Base-by-base conservation (phyloP, 495 filamentous ascomycete genomes). In the Trichocladium antarcticum region DNA sequence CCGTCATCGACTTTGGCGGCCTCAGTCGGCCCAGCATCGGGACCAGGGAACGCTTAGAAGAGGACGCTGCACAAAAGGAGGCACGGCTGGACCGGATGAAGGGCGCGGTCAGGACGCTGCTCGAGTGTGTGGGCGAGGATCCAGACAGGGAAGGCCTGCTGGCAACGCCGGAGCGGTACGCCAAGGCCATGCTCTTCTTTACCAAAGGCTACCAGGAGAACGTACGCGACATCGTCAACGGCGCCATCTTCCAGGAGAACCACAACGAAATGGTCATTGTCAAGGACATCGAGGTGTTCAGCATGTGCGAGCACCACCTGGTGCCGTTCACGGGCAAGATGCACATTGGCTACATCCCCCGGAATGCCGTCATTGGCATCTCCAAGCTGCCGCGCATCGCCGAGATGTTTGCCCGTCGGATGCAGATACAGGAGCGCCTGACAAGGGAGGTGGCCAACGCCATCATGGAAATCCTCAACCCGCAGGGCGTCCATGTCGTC, bases 151-250 rank as follows among this genome's bases (percentile, higher is more conserved):
- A 95, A 60, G 92, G 92, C 6, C 72, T 98, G 21, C 75, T 84
- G 2, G 84, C 81, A 35, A 98, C 92, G 1, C 92, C 93, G 2
- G 80, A 85, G 55, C 72, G 92, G 49, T 96, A 96, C 68, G 92
- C 93, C 50, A 90, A 90, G 66, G 92, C 92, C 5, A 89, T 98
- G 88, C 75, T 98, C 17, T 94, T 85, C 73, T 95, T 98, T 69
- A 98, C 92, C n/a, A 94, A 95, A 63, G 92, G 92, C 22, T 98
- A 98, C 58, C 87, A 96, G 68, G 84, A 98, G 74, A 96, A 96
- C 63, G 78, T 98, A 38, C 73, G 81, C 49, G 88, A 93, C 58
- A 82, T 98, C 50, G 85, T 98, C 49, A 95, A 96, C 62, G 83
- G 83, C 40, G 92, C 92, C 27, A 87, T 97, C 50, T 98, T 98